A percentile compares a stretch with the other conserved stretches of the same genome.
Conservation (phyloP, 495 filamentous ascomycete genomes). For the Usnea hakonensis region DNA sequence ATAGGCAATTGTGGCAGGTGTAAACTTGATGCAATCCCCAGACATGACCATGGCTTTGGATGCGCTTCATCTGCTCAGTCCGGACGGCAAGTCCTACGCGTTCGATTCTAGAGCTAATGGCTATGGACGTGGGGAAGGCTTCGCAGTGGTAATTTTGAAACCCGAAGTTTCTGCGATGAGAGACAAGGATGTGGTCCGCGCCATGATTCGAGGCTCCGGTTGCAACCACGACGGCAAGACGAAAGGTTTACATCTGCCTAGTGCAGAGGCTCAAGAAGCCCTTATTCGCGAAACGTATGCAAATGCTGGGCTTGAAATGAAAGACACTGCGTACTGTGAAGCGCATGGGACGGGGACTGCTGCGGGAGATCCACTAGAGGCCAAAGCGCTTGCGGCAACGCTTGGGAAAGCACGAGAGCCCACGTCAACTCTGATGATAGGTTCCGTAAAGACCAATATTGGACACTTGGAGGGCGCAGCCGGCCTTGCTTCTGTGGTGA, state of each 20-base stretch:
- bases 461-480: slow-evolving; percentile 47
- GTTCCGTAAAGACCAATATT: slow-evolving; percentile 51
- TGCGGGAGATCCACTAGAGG: slow-evolving; percentile 44
- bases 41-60: slow-evolving; percentile 18
- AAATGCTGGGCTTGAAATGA: slow-evolving; percentile 29
- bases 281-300: slow-evolving; percentile 38
- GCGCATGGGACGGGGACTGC: slow-evolving; percentile 48
- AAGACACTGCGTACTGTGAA: slow-evolving; percentile 36
- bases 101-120: slow-evolving; percentile 33
- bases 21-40: slow-evolving; percentile 25
- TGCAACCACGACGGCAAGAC: slow-evolving; percentile 48
- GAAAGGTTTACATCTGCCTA: slow-evolving; percentile 37
- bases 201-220: slow-evolving; percentile 20
- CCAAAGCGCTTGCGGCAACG: slow-evolving; percentile 25
- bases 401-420: slow-evolving; percentile 10
- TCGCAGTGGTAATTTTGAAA: slow-evolving; percentile 37
- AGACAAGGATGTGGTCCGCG: slow-evolving; percentile 39
- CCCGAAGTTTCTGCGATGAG: slow-evolving; percentile 31
- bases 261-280: slow-evolving; percentile 28
- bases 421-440: slow-evolving; percentile 30
- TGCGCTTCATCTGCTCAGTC: slow-evolving; percentile 30
- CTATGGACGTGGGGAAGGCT: slow-evolving; percentile 41
- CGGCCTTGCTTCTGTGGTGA: slow-evolving; percentile 48
- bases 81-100: slow-evolving; percentile 21
- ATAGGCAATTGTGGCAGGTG: slow-evolving; percentile 31